Base-by-base conservation (phyloP, 805 yeast species). In the Pichia deserticola region DNA sequence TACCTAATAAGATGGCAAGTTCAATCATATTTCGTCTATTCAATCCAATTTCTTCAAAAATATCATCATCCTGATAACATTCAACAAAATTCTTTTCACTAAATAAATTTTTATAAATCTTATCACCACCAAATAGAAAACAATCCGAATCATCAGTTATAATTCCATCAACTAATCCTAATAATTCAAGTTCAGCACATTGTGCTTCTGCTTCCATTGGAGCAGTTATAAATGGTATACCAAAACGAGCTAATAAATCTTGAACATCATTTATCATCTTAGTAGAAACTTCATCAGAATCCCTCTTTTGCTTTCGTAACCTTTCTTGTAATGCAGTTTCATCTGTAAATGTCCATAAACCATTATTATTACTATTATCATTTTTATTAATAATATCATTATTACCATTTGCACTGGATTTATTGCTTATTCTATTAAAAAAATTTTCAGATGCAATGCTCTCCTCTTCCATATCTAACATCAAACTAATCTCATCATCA, bases 141-240 rank as follows among this genome's bases (percentile, higher is more conserved):
- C 95, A 89, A 75, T 93, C 99, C 56, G 96, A 88, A 71, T 93
- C 99, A 67, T 93, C 99, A 0, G 99, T 93, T 28, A 93, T 83
- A 6, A 93, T 84, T 0, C 99, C 99, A 65, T 93, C 98, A 5
- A 92, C 97, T 20, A 93, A 70, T 0, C 77, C 79, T 27, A 89
- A 64, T n/a, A 66, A 61, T 38, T 80, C 65, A 7, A 93, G 67
- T 55, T 84, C 87, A 0, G 96, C 97, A 68, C 99, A 93, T 61
- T 93, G 99, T 0, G 99, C 98, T 68, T 93, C 99, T 1, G 99
- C 99, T 67, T 93, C 99, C 90, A 89, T 89, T 1, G 99, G 99
- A 0, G 99, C 97, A 0, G 96, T 87, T 9, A 93, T 77, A 57
- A 80, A 93, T 0, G 99, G 99, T 5, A 93, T 86, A 1, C 99